Evolutionary conservation across 495 filamentous ascomycete genomes (phyloP), one percentile per base, ranked within the genome.

Genomic region (Penicillium fimorum): DNA sequence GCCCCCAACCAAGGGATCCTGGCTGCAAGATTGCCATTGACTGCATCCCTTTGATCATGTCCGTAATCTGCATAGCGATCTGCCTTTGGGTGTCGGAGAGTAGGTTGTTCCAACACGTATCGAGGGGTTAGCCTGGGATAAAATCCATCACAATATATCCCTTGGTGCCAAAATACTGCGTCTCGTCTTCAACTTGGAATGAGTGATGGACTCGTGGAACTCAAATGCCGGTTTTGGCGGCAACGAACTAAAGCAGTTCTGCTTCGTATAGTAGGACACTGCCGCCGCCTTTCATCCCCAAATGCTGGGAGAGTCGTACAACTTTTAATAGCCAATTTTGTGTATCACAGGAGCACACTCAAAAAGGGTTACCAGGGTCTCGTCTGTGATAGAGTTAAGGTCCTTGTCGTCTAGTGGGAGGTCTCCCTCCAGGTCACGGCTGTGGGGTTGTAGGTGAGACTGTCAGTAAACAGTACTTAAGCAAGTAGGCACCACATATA

Each of bases 131-230:
- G 22, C 70, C 65, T 25, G 50, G 5, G 52, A 73, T 58, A 58
- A 59, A 72, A 58, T 73, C 64, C 67, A 73, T 71, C n/a, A 70
- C 53, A 57, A 73, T 62, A 53, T 68, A 71, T 6, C 67, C 58
- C 33, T 25, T 56, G 12, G 51, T 72, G 7, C 64, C 62, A 55
- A 63, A 64, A 25, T 67, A 70, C 33, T 67, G 46, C 5, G 58
- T 63, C 4, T 65, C 64, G 38, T 64, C 56, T 33, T 46, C 27
- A 25, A 65, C 7, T 22, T 62, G 50, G 35, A 67, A 57, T 42
- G 59, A 40, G 8, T 61, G 58, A 54, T 67, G 41, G 48, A 69
- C 58, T 43, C 57, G 41, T 38, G 64, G 63, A 15, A 24, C 57
- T 53, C 55, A 55, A 35, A 64, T 59, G 18, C 20, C 33, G 42